Evolutionary conservation across 225 moss, liverwort and hornwort species (phyloP).

Genomic region (Polytrichum formosum): DNA sequence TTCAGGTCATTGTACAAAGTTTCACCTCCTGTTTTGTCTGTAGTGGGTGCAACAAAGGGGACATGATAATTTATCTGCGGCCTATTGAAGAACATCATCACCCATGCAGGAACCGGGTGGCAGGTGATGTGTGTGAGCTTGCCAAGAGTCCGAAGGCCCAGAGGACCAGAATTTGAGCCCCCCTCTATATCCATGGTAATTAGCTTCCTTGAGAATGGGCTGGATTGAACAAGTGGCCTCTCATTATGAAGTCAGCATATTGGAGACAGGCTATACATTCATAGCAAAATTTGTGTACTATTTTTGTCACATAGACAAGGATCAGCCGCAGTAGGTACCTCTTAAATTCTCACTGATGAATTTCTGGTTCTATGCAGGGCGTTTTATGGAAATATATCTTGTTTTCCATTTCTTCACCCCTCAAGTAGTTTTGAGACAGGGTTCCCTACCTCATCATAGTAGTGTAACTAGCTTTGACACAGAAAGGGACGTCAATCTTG

Average conservation of each 20-base stretch:
- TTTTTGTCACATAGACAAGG: no score
- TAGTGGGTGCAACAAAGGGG: slow-evolving; percentile 14
- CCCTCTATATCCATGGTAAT: not conserved
- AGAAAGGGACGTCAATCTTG: not conserved
- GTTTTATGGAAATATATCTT: not conserved
- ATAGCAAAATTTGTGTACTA: no score
- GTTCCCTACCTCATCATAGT: not conserved
- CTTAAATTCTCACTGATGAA: no score
- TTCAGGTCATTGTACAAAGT: slow-evolving; percentile 31
- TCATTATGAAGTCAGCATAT: not conserved
- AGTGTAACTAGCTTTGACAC: not conserved
- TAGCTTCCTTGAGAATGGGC: no score
- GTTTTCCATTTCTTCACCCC: not conserved
- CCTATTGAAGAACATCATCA: slow-evolving; percentile 20
- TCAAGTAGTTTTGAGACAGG: not conserved
- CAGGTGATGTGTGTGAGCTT: slow-evolving; percentile 25
- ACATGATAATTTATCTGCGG: slow-evolving; percentile 16
- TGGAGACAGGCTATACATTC: not conserved
- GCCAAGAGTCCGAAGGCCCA: slow-evolving; percentile 28
- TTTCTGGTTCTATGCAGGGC: not conserved
- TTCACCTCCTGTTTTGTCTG: slow-evolving; percentile 22
- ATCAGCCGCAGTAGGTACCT: no score
- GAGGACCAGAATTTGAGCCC: not conserved
- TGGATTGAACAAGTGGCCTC: not conserved
- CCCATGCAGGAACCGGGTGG: slow-evolving; percentile 21